Evolutionary conservation across 164 flowering plant species (phyloP), one percentile per base, ranked within the genome.

Genomic region (Aristolochia contorta): DNA sequence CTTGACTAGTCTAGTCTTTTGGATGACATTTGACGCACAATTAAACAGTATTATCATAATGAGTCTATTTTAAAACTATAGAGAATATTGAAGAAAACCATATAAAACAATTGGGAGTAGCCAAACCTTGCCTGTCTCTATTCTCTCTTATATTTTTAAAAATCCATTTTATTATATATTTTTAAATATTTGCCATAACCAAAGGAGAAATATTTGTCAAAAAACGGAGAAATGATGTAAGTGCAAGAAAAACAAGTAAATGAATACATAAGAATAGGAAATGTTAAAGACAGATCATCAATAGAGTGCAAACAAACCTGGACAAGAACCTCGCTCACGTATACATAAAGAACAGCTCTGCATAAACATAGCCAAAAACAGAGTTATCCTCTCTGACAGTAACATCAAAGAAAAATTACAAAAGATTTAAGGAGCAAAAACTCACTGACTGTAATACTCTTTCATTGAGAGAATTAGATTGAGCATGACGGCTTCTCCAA

Each of bases 401-500:
- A 47, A 37, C 24, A 66, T 16, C 33, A 66, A 57, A 60, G 25
- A 22, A 22, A 56, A 50, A 21, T 21, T 13, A 2, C n/a, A 0
- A 12, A 52, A 22, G 6, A 53, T 13, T 53, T 9, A 53, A 53
- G 16, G 30, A 22, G 18, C 59, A 62, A 59, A n/a, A 58, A 72
- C 85, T 70, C 60, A 89, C 98, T 80, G 73, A 19, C 65, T 47
- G 46, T 76, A 80, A 60, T 71, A 78, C 14, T 79, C 84, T 68
- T 69, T 79, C 50, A 84, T 75, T 37, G 87, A 66, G 45, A 88
- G 68, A 55, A 87, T 64, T 60, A 90, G 91, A 74, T 82, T 86
- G 66, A 90, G 57, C 79, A 93, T 59, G 45, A 85, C 97, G 51
- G 81, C 77, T 68, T 84, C 91, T 57, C 95, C 99, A 1, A 93